Evolutionary conservation across 805 yeast genomes (phyloP).

Genomic region (Kuraishia capsulata): DNA sequence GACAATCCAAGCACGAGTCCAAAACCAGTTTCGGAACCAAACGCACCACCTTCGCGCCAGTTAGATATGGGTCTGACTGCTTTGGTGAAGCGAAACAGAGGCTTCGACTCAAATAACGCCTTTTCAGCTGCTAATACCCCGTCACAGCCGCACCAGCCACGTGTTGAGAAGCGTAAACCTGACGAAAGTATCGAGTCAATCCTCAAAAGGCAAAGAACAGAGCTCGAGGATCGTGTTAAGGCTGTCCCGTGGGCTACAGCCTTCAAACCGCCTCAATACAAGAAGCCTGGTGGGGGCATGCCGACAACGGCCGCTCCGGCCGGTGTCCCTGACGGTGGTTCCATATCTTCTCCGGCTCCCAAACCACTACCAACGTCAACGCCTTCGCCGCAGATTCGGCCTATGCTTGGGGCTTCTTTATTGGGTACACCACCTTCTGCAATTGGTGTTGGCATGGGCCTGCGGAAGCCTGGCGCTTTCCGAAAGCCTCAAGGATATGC

Average conservation of each 20-base stretch:
- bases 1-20: slow-evolving; percentile 1
- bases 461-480: slow-evolving; percentile 24
- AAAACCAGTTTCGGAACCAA: not conserved
- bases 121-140: not conserved
- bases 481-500: slow-evolving; percentile 18
- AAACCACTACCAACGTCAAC: not conserved
- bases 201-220: slow-evolving; percentile 12
- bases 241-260: slow-evolving; percentile 5
- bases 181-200: slow-evolving; percentile 1
- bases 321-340: not conserved
- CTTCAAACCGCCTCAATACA: slow-evolving; percentile 20
- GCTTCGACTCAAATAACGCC: not conserved
- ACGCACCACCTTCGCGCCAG: slow-evolving; percentile 6
- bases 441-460: slow-evolving; percentile 8
- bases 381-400: not conserved
- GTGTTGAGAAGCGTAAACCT: not conserved
- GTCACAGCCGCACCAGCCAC: not conserved
- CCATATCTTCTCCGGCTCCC: not conserved
- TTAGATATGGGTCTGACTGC: slow-evolving; percentile 14
- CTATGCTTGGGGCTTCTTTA: not conserved
- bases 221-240: not conserved
- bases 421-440: not conserved
- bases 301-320: not conserved
- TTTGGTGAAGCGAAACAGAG: slow-evolving; percentile 2
- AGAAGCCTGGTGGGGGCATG: slow-evolving; percentile 12